Base-by-base conservation (phyloP, 169 alveolate genomes). In the Amoebophrya sp. region DNA sequence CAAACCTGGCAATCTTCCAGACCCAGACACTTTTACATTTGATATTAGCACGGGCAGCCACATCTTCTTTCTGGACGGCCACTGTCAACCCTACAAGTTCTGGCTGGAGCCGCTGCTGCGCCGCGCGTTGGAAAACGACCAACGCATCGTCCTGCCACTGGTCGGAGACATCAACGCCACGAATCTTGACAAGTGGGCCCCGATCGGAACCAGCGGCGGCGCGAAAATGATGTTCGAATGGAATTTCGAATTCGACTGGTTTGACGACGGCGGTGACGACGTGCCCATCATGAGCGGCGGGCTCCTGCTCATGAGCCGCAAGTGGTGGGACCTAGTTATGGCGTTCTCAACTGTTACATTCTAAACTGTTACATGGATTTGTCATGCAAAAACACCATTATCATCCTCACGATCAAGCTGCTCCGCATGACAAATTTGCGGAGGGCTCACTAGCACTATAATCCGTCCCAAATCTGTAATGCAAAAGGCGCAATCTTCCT, bases 141-240 rank as follows among this genome's bases (percentile, higher is more conserved):
- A 90, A 35, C 83, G 83, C 83, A n/a, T 66, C 29, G 83, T 66
- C 38, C 32, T 66, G 1, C 83, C 83, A 25, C 35, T 66, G 12
- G 83, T 66, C 83, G 83, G 83, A 2, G 35, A 66, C 83, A 25
- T 66, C 35, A 66, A 66, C 35, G 83, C 83, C 10, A 66, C 35
- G 10, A 25, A 66, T 7, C 83, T 66, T 25, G 39, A 7, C 35
- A 2, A 7, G 7, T 66, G 83, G 83, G 35, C 32, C 1, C 83
- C 83, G 35, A n/a, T 66, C 38, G 83, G 35, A 2, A 92, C 91
- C 33, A 92, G 93, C 41, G 93, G 92, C 32, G 95, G 95, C 14
- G 94, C 93, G 32, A 94, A 94, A 89, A 94, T 94, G 95, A 94
- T 94, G 95, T 92, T 94, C 77, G 95, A 94, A 35, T 94, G 95